These are phyloP conservation scores for Metschnikowia picachoensis DNA, from an alignment of 805 yeast species.

Conservation along the genomic window DNA sequence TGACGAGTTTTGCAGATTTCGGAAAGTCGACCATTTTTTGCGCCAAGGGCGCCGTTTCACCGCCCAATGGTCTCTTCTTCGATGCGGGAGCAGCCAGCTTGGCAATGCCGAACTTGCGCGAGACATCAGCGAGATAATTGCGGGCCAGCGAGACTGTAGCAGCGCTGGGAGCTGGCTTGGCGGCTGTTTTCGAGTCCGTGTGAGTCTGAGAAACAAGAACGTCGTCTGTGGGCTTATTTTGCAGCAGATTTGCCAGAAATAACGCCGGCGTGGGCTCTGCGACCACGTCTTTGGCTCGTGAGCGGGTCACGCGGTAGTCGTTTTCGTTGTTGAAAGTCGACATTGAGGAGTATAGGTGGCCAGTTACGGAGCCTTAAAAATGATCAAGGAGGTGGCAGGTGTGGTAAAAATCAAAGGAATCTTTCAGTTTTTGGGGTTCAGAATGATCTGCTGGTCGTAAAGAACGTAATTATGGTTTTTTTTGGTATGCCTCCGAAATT, in stretches of 20 bases:
- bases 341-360: conserved; percentile 11
- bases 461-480: no score
- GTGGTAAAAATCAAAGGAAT: no score
- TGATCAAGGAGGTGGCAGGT: background rate
- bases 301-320: conserved; percentile 34
- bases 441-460: no score
- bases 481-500: no score
- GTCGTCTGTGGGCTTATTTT: background rate
- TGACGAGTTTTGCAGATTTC: conserved; percentile 8
- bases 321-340: conserved; percentile 36
- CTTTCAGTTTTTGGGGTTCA: no score
- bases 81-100: conserved; percentile 5
- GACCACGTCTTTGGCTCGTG: conserved; percentile 14
- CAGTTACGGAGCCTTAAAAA: background rate
- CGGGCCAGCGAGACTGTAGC: conserved; percentile 5
- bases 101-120: conserved; percentile 31
- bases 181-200: background rate
- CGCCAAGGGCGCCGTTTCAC: conserved; percentile 30
- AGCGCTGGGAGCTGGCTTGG: background rate
- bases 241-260: background rate
- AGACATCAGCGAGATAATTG: conserved; percentile 35
- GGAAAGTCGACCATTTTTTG: conserved; percentile 14
- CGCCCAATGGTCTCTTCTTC: conserved; percentile 31
- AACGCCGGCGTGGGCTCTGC: background rate
- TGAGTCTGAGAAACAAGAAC: background rate